Base-by-base conservation (phyloP, 2,329 filamentous ascomycete genomes). In the Aspergillus transmontanensis region DNA sequence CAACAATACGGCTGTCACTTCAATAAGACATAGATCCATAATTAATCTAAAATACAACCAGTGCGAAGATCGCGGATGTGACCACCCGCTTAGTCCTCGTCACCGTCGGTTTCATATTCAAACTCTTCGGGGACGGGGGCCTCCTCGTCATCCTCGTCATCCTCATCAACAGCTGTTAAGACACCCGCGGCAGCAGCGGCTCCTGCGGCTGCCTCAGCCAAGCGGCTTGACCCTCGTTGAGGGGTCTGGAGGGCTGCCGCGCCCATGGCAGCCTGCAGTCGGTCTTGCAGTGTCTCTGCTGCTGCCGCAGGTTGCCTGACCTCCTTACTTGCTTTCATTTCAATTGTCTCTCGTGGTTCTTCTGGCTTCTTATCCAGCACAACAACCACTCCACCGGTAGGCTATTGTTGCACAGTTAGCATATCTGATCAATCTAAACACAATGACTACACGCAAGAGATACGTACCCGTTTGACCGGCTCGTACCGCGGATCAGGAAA, bases 381-480 rank as follows among this genome's bases (percentile, higher is more conserved):
- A n/a, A 99, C 86, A 39, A 98, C 89, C 43, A 96, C 93, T 69
- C 95, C 95, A 69, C 95, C 94, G 48, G 94, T 98, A 66, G 94
- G 92, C 91, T 96, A 72, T 12, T 59, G 9, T 53, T 39, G 32
- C 16, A 55, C 11, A 48, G 75, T 87, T 79, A 87, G 82, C 63
- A 75, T 64, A 57, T 59, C 4, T n/a, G 41, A 56, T n/a, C 9
- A 50, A 62, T 46, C 50, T n/a, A 60, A 54, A 39, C 43, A 34
- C 21, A 54, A 34, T 63, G n/a, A 3, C 11, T 34, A 59, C 10
- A 41, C 30, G 23, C 16, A 28, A 14, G 46, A 9, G 21, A 58
- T 60, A 79, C 84, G 77, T 81, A 94, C 92, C 87, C 96, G 89
- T 82, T 92, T 92, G 67, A 98, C 94, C 41, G 95, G 94, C 84